Conservation (phyloP, 495 filamentous ascomycete genomes). For the Cudoniella acicularis region DNA sequence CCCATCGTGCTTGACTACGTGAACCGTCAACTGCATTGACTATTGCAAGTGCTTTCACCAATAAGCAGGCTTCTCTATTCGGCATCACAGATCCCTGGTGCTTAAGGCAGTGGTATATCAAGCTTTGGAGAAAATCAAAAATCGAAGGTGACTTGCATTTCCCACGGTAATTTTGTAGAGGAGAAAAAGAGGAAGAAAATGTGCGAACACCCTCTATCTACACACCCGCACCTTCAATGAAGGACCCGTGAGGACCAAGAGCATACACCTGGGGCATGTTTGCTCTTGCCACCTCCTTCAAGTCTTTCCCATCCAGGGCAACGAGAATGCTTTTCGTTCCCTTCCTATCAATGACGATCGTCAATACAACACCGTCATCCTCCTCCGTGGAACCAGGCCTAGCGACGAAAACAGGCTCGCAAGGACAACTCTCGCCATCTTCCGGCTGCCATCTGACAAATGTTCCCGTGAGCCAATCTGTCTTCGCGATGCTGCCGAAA, state of each 20-base stretch:
- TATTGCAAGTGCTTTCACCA: too few species aligned
- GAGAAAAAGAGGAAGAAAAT: too few species aligned
- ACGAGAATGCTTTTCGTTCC: constrained; percentile 3
- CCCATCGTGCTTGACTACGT: too few species aligned
- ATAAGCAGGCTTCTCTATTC: too few species aligned
- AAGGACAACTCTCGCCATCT: constrained; percentile 10
- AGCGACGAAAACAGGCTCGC: background rate
- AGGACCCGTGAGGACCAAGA: constrained; percentile 1
- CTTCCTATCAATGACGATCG: constrained; percentile 5
- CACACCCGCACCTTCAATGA: background rate
- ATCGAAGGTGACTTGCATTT: too few species aligned
- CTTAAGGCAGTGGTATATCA: too few species aligned
- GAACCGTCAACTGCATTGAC: too few species aligned
- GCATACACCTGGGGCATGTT: constrained; percentile 2
- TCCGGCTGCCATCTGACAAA: constrained; percentile 6
- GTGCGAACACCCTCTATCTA: too few species aligned
- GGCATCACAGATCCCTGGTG: too few species aligned
- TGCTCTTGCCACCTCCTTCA: constrained; percentile 3
- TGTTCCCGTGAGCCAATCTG: constrained; percentile 3
- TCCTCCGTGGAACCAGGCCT: background rate
- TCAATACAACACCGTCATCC: constrained; percentile 4
- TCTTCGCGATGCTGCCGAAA: background rate
- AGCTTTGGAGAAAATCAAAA: too few species aligned
- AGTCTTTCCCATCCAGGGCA: constrained; percentile 4
- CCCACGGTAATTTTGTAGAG: too few species aligned